Base-by-base conservation (phyloP, 345 rosid species). In the Anastatica hierochuntica region DNA sequence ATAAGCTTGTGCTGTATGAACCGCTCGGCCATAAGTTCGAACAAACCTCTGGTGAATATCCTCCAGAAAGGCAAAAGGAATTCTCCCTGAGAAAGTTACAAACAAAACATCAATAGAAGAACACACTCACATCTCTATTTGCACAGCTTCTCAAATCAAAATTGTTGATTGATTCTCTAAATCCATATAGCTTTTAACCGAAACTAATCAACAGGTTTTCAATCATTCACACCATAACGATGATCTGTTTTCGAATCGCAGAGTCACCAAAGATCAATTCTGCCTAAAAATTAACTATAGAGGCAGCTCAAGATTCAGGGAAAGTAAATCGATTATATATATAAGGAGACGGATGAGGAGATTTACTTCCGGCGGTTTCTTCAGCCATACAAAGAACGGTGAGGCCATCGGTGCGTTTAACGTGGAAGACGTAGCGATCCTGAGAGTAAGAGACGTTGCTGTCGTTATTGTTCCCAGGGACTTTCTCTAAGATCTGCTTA, bases 301-400 rank as follows among this genome's bases (percentile, higher is more conserved):
- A 21, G 5, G 24, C 24, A 21, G 24, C 24, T 21, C 24, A 21
- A 21, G 24, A 21, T 21, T 21, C 24, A 5, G 2, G 24, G 5
- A 21, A 2, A 21, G 24, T 21, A 21, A 21, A 21, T 21, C 24
- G 24, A 21, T 38, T 15, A 2, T 2, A 37, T 35, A 24, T 14
- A 10, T 16, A 14, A 29, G 6, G 10, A 29, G 10, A 21, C 24
- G 40, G 24, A 12, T 3, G 26, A 6, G 30, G 8, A 10, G 43
- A 27, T 27, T 26, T 74, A 90, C 95, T 79, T 65, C 89, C 98
- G 68, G 95, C 79, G 42, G 83, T 77, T 44, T 90, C 96, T 26
- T 90, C 96, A 26, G 98, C 96, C 96, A 90, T 84, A 67, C 98
- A 90, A 60, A 90, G 95, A 60, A 79, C 92, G 68, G 98, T 75